phyloP scores from a whole-genome alignment of 2,329 filamentous ascomycete genomes.

The Bipolaris victoriae region DNA sequence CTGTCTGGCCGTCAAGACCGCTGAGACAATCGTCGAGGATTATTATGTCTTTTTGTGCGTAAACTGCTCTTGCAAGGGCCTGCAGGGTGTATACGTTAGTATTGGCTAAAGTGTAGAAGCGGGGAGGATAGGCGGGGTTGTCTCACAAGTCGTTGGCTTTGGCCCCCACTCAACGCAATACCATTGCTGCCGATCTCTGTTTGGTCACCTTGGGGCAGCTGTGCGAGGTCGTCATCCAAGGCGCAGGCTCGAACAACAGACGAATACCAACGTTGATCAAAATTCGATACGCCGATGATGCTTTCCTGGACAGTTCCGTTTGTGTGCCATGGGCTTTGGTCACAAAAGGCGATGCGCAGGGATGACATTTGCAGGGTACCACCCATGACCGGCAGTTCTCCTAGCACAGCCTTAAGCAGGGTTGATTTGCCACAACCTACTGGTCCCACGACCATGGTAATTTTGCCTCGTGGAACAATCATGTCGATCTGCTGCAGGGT shows the following conservation, averaged over 20 bases:
- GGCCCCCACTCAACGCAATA: conserved; percentile 59
- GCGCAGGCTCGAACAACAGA: conserved; percentile 45
- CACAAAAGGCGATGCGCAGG: conserved; percentile 45
- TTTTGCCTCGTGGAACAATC: conserved; percentile 50
- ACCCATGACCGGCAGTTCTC: conserved; percentile 42
- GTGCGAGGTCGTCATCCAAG: conserved; percentile 43
- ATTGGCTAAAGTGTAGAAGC: conserved; percentile 8
- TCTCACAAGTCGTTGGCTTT: conserved; percentile 58
- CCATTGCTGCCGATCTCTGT: conserved; percentile 60
- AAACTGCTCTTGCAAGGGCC: conserved; percentile 61
- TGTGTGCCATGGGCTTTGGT: conserved; percentile 49
- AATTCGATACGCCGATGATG: conserved; percentile 45
- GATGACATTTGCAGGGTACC: conserved; percentile 42
- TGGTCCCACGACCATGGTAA: conserved; percentile 59
- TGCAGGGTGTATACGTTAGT: conserved; percentile 22
- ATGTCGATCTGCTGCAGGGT: conserved; percentile 52
- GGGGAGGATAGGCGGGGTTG: conserved; percentile 21
- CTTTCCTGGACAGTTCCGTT: conserved; percentile 48
- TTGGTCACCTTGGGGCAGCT: conserved; percentile 45
- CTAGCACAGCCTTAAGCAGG: conserved; percentile 46
- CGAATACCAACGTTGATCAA: conserved; percentile 48
- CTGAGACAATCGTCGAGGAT: conserved; percentile 61
- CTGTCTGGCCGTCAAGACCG: conserved; percentile 58
- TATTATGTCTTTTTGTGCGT: conserved; percentile 56
- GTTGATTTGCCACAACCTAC: conserved; percentile 62